phyloP scores from a whole-genome alignment of 495 filamentous ascomycete species.

The Lasiosphaeria hispida region DNA sequence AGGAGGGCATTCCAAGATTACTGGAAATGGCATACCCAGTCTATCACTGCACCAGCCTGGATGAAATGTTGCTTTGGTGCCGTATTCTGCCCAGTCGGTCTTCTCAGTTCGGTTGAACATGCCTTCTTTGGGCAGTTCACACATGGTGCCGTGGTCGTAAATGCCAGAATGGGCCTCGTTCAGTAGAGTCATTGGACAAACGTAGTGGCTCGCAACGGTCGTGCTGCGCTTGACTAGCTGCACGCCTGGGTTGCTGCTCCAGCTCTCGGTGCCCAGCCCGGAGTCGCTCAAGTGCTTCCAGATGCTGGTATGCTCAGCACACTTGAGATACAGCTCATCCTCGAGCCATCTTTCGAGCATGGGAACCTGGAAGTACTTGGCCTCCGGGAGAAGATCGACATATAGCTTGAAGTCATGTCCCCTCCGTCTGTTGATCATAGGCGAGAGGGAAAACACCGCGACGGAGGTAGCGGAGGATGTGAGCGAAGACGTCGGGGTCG shows the following conservation, averaged over 20 bases:
- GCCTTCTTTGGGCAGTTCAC: too few species aligned
- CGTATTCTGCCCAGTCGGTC: background rate
- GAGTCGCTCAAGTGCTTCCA: background rate
- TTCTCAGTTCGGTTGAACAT: background rate
- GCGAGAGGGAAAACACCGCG: slow-evolving; percentile 11
- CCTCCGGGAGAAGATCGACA: background rate
- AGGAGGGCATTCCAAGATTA: too few species aligned
- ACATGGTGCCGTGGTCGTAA: background rate
- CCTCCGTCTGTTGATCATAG: background rate
- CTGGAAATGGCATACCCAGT: too few species aligned
- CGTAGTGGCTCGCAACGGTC: too few species aligned
- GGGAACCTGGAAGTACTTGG: slow-evolving; percentile 7
- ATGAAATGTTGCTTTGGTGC: background rate
- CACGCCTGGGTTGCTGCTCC: too few species aligned
- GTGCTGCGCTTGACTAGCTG: too few species aligned
- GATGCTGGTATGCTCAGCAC: background rate
- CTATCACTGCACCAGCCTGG: background rate
- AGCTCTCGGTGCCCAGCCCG: too few species aligned
- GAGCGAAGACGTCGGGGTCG: background rate
- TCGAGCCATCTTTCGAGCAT: background rate
- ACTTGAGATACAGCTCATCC: background rate
- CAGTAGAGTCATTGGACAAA: too few species aligned
- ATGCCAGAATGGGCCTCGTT: too few species aligned
- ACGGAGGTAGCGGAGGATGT: slow-evolving; percentile 10
- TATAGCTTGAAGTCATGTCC: slow-evolving; percentile 7